Conservation (phyloP, 495 filamentous ascomycete genomes). For the Penicilliopsis zonata region DNA sequence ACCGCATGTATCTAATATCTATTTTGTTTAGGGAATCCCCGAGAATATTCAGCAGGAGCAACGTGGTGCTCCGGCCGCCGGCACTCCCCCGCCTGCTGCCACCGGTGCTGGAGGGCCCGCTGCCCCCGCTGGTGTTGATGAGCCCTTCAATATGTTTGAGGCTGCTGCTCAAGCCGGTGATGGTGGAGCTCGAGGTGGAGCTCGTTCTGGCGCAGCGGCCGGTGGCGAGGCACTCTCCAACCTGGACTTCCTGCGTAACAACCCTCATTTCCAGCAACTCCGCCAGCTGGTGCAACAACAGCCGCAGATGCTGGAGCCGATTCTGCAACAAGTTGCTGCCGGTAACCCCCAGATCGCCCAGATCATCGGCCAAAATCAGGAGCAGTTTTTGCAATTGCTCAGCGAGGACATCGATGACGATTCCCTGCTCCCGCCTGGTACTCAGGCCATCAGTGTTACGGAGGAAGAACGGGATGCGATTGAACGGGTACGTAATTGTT, state of each 20-base stretch:
- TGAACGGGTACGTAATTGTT: constrained; percentile 60
- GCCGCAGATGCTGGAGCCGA: constrained; percentile 95
- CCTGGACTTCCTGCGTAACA: constrained; percentile 90
- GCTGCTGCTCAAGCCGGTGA: constrained; percentile 70
- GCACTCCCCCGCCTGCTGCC: constrained; percentile 16
- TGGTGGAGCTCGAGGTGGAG: constrained; percentile 37
- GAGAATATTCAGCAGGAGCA: constrained; percentile 63
- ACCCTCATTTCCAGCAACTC: constrained; percentile 94
- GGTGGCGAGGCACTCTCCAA: constrained; percentile 55
- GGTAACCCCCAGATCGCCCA: constrained; percentile 91
- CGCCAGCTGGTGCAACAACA: constrained; percentile 95
- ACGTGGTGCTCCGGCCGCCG: constrained; percentile 30
- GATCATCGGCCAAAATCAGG: constrained; percentile 79
- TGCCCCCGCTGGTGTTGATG: constrained; percentile 38
- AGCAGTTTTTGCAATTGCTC: constrained; percentile 80
- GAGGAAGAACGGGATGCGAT: constrained; percentile 95
- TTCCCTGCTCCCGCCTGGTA: constrained; percentile 70
- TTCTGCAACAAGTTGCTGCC: constrained; percentile 89
- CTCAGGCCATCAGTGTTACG: constrained; percentile 81
- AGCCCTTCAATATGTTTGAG: constrained; percentile 86
- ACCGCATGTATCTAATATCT: constrained; percentile 3
- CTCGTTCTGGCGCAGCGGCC: constrained; percentile 37
- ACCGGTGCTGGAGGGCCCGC: constrained; percentile 26
- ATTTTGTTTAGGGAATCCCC: constrained; percentile 63
- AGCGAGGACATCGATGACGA: constrained; percentile 69